Percentiles rank a stretch among this genome's conserved stretches.
These are phyloP conservation scores for Kurtzmaniella fragi DNA, from an alignment of 805 yeast genomes.

Conservation along the genomic window DNA sequence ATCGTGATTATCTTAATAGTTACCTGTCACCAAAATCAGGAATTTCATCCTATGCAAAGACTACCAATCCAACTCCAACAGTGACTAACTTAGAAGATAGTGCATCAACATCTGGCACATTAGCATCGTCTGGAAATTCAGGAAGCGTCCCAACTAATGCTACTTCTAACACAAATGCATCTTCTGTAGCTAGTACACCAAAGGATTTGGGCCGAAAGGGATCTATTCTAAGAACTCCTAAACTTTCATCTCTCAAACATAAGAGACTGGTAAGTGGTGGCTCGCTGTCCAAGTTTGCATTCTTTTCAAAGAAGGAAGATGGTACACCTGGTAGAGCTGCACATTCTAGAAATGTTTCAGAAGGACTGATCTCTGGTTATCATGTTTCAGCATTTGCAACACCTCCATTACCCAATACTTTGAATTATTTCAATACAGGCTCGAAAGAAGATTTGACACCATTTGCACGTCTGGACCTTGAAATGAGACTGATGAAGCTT, in stretches of 20 bases:
- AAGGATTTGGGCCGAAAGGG: slow-evolving; percentile 17
- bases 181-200: slow-evolving; percentile 2
- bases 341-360: slow-evolving; percentile 37
- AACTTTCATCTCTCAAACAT: slow-evolving; percentile 28
- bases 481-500: slow-evolving; percentile 27
- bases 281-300: slow-evolving; percentile 24
- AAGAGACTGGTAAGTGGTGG: slow-evolving; percentile 36
- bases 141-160: slow-evolving; percentile 1
- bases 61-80: slow-evolving; percentile 21
- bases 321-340: slow-evolving; percentile 11
- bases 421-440: slow-evolving; percentile 14
- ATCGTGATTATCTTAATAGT: slow-evolving; percentile 3
- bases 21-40: slow-evolving; percentile 5
- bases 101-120: neutral
- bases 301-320: slow-evolving; percentile 19
- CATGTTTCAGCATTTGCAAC: slow-evolving; percentile 33
- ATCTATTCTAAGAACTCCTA: slow-evolving; percentile 26
- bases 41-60: neutral
- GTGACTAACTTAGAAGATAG: slow-evolving; percentile 32
- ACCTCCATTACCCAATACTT: slow-evolving; percentile 37
- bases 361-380: slow-evolving; percentile 24
- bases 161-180: slow-evolving; percentile 2
- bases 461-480: slow-evolving; percentile 25
- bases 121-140: neutral
- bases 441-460: slow-evolving; percentile 3